Evolutionary conservation across 2,329 filamentous ascomycete genomes (phyloP), one percentile per base, ranked within the genome.

Genomic region (Massarina eburnea): DNA sequence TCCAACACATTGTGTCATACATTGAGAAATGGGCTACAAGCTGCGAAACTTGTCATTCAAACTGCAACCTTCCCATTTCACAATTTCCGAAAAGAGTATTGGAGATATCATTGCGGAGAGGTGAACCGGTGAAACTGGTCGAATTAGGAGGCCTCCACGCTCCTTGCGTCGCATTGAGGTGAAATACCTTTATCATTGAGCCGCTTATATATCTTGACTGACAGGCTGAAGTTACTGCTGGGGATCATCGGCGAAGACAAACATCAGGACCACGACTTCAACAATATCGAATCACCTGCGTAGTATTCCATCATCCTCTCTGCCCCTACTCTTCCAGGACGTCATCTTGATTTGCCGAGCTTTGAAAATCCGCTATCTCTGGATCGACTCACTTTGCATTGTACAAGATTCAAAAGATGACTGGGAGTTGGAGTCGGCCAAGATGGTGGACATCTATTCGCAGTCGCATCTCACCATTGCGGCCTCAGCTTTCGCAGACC

Each of bases 371-470:
- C 40, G 40, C 2, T 57, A 56, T 21, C n/a, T 58, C 8, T 61
- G 57, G 55, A 52, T 61, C 8, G 57, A 61, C 32, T 43, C 43
- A 3, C 30, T 61, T 0, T 60, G 57, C 30, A 60, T 58, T 19
- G 41, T 58, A 12, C 57, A 59, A 39, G 57, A 58, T 20, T 47
- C 46, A 7, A 27, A 24, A 7, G 38, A 48, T 2, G 52, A 58
- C 10, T 58, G 55, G 50, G 47, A 46, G 21, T 15, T 24, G 1
- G 51, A 59, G 32, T 41, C 49, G 3, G 45, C 54, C 1, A 51
- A 44, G 4, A 58, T 59, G 54, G 42, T 30, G 12, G 26, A 45
- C 7, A 46, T 59, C 9, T 58, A 58, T 19, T 48, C 43, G 3
- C 29, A 35, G 2, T 52, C 54, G 1, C 30, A 51, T n/a, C 19